Evolutionary conservation across 139 green algal species (phyloP).

Genomic region (Chlamydomonas eustigma): DNA sequence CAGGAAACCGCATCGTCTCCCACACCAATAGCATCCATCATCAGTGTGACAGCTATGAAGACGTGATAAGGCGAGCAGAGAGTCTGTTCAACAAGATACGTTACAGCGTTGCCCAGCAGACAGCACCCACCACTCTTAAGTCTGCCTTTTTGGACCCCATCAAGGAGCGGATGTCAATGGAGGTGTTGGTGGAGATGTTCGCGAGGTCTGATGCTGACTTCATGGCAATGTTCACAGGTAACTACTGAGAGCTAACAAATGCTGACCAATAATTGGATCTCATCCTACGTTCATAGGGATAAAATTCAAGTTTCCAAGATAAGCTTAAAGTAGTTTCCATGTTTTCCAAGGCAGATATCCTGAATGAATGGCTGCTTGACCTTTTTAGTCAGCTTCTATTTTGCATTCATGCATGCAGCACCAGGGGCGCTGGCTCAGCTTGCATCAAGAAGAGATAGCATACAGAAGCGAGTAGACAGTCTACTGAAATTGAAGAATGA

Average conservation of each 20-base stretch:
- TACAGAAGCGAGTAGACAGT: constrained; percentile 60
- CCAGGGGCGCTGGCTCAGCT: constrained; percentile 61
- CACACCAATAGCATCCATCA: too few relatives aligned
- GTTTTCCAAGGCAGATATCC: too few relatives aligned
- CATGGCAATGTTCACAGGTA: constrained; percentile 51
- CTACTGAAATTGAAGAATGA: constrained; percentile 78
- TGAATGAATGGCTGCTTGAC: not conserved
- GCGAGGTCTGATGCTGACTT: constrained; percentile 59
- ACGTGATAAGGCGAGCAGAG: constrained; percentile 39
- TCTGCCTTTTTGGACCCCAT: constrained; percentile 80
- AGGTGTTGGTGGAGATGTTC: constrained; percentile 38
- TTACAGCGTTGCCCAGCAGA: constrained; percentile 51
- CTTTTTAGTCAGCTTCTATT: not conserved
- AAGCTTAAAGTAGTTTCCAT: too few relatives aligned
- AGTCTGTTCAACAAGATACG: constrained; percentile 55
- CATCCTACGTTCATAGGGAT: too few relatives aligned
- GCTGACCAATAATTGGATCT: too few relatives aligned
- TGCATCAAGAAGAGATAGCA: constrained; percentile 54
- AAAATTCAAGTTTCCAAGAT: too few relatives aligned
- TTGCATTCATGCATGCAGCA: constrained; percentile 43
- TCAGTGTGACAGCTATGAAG: not conserved
- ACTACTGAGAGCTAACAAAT: too few relatives aligned
- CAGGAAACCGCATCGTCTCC: too few relatives aligned
- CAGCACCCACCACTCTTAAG: constrained; percentile 74
- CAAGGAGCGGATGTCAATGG: constrained; percentile 36